These are phyloP conservation scores for Helianthus tuberosus DNA, from an alignment of 129 eudicot genomes.

Conservation along the genomic window DNA sequence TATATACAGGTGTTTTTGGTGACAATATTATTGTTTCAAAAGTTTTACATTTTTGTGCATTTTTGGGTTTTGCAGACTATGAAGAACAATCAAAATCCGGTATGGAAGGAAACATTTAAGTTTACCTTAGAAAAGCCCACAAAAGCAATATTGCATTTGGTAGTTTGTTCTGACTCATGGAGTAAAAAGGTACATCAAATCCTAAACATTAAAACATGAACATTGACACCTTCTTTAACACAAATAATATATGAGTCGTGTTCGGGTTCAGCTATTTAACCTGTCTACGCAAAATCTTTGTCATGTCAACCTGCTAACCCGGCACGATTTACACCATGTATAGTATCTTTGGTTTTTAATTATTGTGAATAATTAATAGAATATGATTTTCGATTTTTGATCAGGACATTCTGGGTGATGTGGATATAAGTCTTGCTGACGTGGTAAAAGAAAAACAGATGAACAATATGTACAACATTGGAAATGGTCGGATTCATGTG, in stretches of 20 bases:
- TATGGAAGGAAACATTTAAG: slow-evolving; percentile 67
- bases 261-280: no score
- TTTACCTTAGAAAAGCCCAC: slow-evolving; percentile 63
- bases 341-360: no score
- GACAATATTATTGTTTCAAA: neutral
- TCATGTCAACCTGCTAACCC: no score
- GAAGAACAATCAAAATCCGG: slow-evolving; percentile 66
- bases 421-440: slow-evolving; percentile 55
- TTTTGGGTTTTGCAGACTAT: slow-evolving; percentile 27
- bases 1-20: no score
- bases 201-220: no score
- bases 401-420: slow-evolving; percentile 64
- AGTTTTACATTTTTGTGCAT: neutral
- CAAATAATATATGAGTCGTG: no score
- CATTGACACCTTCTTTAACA: no score
- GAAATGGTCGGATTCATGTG: slow-evolving; percentile 66
- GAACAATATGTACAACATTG: slow-evolving; percentile 61
- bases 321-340: neutral
- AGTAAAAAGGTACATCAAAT: slow-evolving; percentile 47
- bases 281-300: no score
- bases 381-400: neutral
- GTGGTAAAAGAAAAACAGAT: slow-evolving; percentile 62
- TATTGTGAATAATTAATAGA: no score
- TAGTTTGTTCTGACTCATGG: slow-evolving; percentile 55
- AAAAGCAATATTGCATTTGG: slow-evolving; percentile 53